Evolutionary conservation across 805 yeast species (phyloP).

Genomic region (Yamadazyma laniorum): DNA sequence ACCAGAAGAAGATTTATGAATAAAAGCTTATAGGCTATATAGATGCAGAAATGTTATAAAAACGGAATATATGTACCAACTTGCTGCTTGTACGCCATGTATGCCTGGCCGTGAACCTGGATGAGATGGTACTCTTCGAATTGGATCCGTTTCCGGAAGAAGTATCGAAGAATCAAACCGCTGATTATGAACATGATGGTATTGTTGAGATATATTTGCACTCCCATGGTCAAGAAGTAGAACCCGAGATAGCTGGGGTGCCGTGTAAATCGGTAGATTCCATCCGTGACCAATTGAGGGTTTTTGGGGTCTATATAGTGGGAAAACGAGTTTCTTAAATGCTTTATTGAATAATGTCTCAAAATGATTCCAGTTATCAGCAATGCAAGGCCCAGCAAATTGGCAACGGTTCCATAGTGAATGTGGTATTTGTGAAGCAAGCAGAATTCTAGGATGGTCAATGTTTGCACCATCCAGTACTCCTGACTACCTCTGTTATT

Average conservation of each 20-base stretch:
- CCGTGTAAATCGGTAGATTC: slow-evolving; percentile 28
- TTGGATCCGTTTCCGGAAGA: slow-evolving; percentile 30
- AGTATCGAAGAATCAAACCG: slow-evolving; percentile 19
- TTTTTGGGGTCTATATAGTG: slow-evolving; percentile 28
- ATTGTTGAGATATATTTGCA: slow-evolving; percentile 28
- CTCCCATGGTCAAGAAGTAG: slow-evolving; percentile 31
- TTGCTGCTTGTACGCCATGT: slow-evolving; percentile 21
- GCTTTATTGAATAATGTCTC: slow-evolving; percentile 28
- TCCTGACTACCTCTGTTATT: slow-evolving; percentile 34
- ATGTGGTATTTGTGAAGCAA: neutral
- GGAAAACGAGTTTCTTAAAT: slow-evolving; percentile 35
- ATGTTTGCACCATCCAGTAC: slow-evolving; percentile 28
- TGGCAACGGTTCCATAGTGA: neutral
- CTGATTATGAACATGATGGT: slow-evolving; percentile 17
- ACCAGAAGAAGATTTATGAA: slow-evolving; percentile 96
- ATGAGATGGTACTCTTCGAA: slow-evolving; percentile 35
- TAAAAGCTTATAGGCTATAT: slow-evolving; percentile 69
- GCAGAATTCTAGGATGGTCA: slow-evolving; percentile 12
- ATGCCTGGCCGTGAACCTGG: slow-evolving; percentile 26
- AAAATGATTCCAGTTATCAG: slow-evolving; percentile 24
- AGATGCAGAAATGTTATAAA: no score
- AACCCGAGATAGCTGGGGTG: slow-evolving; percentile 44
- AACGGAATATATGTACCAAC: slow-evolving; percentile 32
- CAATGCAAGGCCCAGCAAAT: slow-evolving; percentile 16
- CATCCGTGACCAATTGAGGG: slow-evolving; percentile 27